phyloP scores from a whole-genome alignment of 768 basidiomycete species.

The Tubosaeta sp. region DNA sequence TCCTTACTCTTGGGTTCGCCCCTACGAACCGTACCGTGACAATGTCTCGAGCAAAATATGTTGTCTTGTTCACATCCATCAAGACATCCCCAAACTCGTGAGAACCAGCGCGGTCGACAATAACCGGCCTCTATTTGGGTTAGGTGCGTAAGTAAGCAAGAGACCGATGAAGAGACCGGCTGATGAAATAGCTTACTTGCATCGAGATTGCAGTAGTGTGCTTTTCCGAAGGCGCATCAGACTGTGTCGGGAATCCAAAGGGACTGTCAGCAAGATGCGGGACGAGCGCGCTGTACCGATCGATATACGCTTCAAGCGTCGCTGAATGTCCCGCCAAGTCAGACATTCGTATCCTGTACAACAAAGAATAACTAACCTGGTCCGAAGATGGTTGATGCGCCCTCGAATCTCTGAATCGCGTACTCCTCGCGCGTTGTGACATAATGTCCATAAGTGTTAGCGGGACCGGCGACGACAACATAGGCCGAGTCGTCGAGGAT shows the following conservation, averaged over 20 bases:
- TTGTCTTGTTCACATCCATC: conserved; percentile 44
- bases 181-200: conserved; percentile 37
- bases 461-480: conserved; percentile 77
- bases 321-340: conserved; percentile 32
- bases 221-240: conserved; percentile 62
- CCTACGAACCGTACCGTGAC: conserved; percentile 66
- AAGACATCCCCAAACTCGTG: conserved; percentile 61
- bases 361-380: conserved; percentile 49
- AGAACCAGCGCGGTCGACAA: conserved; percentile 54
- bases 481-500: conserved; percentile 65
- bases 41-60: conserved; percentile 54
- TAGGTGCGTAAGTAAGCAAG: background rate
- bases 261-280: conserved; percentile 52
- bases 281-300: conserved; percentile 67
- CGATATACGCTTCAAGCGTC: conserved; percentile 77
- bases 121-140: conserved; percentile 47
- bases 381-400: conserved; percentile 76
- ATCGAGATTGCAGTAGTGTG: conserved; percentile 67
- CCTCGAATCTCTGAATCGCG: conserved; percentile 72
- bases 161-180: background rate
- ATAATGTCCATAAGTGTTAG: conserved; percentile 76
- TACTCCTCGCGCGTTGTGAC: conserved; percentile 73
- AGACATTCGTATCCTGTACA: background rate
- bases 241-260: conserved; percentile 41
- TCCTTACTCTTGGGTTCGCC: conserved; percentile 68